These are phyloP conservation scores for Neurospora crassa DNA, from an alignment of 2,329 filamentous ascomycete species.

Conservation along the genomic window DNA sequence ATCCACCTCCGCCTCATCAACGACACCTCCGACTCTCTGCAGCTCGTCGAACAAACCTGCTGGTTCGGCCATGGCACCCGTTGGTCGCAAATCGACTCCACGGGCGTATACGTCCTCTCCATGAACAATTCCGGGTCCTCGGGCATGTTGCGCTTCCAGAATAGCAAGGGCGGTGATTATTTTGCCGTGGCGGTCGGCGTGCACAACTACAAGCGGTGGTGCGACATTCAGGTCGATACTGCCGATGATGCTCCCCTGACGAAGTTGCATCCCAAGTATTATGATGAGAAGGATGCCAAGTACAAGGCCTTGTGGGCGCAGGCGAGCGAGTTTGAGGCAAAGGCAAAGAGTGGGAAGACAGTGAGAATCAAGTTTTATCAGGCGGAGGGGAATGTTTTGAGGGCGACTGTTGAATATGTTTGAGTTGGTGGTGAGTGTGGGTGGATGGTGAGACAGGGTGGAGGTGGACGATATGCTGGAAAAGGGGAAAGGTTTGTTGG, in stretches of 20 bases:
- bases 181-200: conserved; percentile 4
- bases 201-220: conserved; percentile 10
- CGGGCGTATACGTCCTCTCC: not conserved
- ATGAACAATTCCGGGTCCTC: not conserved
- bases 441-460: not conserved
- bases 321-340: not conserved
- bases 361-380: conserved; percentile 1
- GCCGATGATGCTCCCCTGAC: not conserved
- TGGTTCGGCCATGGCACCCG: not conserved
- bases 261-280: not conserved
- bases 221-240: not conserved
- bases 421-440: not conserved
- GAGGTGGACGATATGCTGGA: not conserved
- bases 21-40: conserved; percentile 1
- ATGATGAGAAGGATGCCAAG: conserved; percentile 4
- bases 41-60: conserved; percentile 3
- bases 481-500: not conserved
- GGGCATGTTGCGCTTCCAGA: not conserved
- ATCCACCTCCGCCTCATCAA: conserved; percentile 6
- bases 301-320: conserved; percentile 4
- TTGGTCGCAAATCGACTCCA: not conserved
- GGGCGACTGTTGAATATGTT: not conserved
- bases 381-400: conserved; percentile 1
- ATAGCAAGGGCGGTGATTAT: not conserved
- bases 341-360: not conserved